Percentiles rank a stretch among this genome's conserved stretches.
These are phyloP conservation scores for Exutisphaerella laricina DNA, from an alignment of 2,329 filamentous ascomycete species.

Conservation along the genomic window DNA sequence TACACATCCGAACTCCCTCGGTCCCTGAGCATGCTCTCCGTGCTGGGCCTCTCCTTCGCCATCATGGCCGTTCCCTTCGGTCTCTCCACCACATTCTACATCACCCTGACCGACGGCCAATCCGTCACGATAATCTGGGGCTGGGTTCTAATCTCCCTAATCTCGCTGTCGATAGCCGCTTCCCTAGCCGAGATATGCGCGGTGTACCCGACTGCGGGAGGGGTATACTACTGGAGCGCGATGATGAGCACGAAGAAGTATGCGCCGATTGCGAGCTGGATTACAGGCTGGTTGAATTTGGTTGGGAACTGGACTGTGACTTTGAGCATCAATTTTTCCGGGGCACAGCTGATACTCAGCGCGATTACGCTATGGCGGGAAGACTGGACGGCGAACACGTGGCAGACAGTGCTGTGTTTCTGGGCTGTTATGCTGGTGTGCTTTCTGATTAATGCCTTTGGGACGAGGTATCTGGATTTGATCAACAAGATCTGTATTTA, in stretches of 20 bases:
- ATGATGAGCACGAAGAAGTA: slow-evolving; percentile 60
- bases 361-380: slow-evolving; percentile 67
- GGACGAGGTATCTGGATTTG: slow-evolving; percentile 56
- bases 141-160: slow-evolving; percentile 60
- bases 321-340: slow-evolving; percentile 62
- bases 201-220: slow-evolving; percentile 62
- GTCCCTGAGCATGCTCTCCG: slow-evolving; percentile 63
- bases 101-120: slow-evolving; percentile 63
- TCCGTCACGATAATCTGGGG: slow-evolving; percentile 65
- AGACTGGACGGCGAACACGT: slow-evolving; percentile 60
- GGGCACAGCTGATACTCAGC: slow-evolving; percentile 62
- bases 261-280: slow-evolving; percentile 62
- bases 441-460: slow-evolving; percentile 60
- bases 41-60: slow-evolving; percentile 65
- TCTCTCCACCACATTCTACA: slow-evolving; percentile 62
- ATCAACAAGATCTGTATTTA: slow-evolving; percentile 70
- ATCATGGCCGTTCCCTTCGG: slow-evolving; percentile 70
- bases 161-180: slow-evolving; percentile 59
- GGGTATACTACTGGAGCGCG: slow-evolving; percentile 65
- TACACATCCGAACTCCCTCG: slow-evolving; percentile 63
- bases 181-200: slow-evolving; percentile 65
- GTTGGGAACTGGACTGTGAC: slow-evolving; percentile 69
- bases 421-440: slow-evolving; percentile 65
- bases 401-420: slow-evolving; percentile 66
- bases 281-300: slow-evolving; percentile 66